Percentiles rank a stretch among this genome's conserved stretches.
phyloP scores from a whole-genome alignment of 192 early-diverging fungal species.

The Linnemannia schmuckeri region DNA sequence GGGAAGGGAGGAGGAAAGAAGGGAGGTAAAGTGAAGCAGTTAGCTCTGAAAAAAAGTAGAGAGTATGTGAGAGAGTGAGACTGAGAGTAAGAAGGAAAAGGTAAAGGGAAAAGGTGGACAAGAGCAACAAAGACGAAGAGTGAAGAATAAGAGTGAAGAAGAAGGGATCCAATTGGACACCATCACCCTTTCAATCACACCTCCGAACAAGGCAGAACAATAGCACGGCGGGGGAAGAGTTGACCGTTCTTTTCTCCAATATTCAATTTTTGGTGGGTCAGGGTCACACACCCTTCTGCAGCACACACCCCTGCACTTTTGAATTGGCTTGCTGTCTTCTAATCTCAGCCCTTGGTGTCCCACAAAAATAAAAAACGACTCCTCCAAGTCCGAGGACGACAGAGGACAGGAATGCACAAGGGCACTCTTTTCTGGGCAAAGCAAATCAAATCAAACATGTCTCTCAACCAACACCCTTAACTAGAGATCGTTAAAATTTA shows the following conservation, averaged over 20 bases:
- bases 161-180: background rate
- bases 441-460: background rate
- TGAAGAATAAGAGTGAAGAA: background rate
- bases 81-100: too few relatives aligned
- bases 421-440: background rate
- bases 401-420: background rate
- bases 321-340: background rate
- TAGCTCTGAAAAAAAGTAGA: background rate
- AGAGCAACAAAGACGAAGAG: background rate
- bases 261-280: background rate
- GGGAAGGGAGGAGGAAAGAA: background rate
- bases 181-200: background rate
- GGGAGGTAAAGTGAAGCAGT: background rate
- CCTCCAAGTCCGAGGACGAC: background rate
- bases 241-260: background rate
- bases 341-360: background rate
- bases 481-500: background rate
- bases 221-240: background rate
- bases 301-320: background rate
- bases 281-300: background rate
- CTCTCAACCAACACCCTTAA: conserved; percentile 10
- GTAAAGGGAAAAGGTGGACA: background rate
- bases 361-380: background rate
- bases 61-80: background rate
- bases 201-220: background rate